These are phyloP conservation scores for Paraphysoderma sedebokerense DNA, from an alignment of 371 early-diverging fungal species.

Conservation along the genomic window DNA sequence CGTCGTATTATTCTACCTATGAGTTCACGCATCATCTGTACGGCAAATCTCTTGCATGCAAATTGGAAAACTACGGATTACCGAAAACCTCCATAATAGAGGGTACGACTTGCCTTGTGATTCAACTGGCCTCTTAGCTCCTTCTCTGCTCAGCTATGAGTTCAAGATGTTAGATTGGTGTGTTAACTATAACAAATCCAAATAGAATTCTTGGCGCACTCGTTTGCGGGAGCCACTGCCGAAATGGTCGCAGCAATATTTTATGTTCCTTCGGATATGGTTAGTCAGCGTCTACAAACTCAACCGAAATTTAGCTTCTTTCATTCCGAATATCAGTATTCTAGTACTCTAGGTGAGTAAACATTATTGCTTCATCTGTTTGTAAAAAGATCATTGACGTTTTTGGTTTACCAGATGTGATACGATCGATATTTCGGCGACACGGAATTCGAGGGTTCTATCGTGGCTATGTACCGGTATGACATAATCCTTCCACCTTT, in stretches of 20 bases:
- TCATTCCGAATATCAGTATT: not conserved
- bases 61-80: too few species aligned
- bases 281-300: not conserved
- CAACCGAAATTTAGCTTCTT: not conserved
- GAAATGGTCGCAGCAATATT: not conserved
- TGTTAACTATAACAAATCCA: not conserved
- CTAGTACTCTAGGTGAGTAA: too few species aligned
- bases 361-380: too few species aligned
- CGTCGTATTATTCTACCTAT: not conserved
- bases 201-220: not conserved
- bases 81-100: too few species aligned
- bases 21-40: not conserved
- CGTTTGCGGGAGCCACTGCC: not conserved
- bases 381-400: too few species aligned
- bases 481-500: too few species aligned
- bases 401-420: too few species aligned
- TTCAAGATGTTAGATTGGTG: too few species aligned
- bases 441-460: not conserved
- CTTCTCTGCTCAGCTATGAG: too few species aligned
- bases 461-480: not conserved
- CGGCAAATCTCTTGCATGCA: not conserved
- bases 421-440: not conserved
- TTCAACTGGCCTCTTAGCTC: too few species aligned
- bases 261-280: not conserved
- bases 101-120: too few species aligned